Conservation (phyloP, 352 stramenopile genomes). For the Phytophthora foliorum region DNA sequence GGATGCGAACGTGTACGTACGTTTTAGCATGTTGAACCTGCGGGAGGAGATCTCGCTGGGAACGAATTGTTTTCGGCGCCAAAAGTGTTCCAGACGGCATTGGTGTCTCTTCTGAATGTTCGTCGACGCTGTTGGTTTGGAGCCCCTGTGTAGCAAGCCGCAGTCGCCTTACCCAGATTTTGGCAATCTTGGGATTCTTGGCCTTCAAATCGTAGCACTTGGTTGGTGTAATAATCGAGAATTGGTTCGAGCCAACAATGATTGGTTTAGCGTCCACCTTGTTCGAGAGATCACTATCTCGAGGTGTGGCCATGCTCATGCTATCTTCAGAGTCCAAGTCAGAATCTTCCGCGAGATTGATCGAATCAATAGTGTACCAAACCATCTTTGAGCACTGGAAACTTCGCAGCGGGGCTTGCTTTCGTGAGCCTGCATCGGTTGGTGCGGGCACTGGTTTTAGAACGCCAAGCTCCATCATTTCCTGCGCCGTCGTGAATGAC, state of each 20-base stretch:
- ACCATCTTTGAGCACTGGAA: constrained; percentile 85
- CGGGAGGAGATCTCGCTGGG: constrained; percentile 46
- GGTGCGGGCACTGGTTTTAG: constrained; percentile 57
- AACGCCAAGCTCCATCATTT: constrained; percentile 79
- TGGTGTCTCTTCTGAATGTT: constrained; percentile 42
- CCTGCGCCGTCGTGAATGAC: constrained; percentile 75
- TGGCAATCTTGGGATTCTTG: constrained; percentile 76
- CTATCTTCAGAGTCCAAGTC: constrained; percentile 79
- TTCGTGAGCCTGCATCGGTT: constrained; percentile 20
- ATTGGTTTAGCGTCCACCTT: constrained; percentile 33
- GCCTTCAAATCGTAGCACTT: constrained; percentile 91
- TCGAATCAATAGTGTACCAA: constrained; percentile 86
- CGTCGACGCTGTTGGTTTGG: constrained; percentile 21
- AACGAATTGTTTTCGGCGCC: constrained; percentile 42
- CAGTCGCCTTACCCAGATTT: constrained; percentile 74
- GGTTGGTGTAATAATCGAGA: constrained; percentile 88
- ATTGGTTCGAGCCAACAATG: constrained; percentile 72
- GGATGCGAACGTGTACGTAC: constrained; percentile 87
- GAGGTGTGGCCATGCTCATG: constrained; percentile 38
- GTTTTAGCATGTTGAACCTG: constrained; percentile 85
- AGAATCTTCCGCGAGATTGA: constrained; percentile 76
- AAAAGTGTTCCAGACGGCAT: constrained; percentile 29
- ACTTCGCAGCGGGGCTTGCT: constrained; percentile 34
- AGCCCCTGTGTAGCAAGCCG: constrained; percentile 66
- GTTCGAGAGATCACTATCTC: constrained; percentile 27